phyloP scores from a whole-genome alignment of 139 green algal genomes.

The Chlorella sp. region DNA sequence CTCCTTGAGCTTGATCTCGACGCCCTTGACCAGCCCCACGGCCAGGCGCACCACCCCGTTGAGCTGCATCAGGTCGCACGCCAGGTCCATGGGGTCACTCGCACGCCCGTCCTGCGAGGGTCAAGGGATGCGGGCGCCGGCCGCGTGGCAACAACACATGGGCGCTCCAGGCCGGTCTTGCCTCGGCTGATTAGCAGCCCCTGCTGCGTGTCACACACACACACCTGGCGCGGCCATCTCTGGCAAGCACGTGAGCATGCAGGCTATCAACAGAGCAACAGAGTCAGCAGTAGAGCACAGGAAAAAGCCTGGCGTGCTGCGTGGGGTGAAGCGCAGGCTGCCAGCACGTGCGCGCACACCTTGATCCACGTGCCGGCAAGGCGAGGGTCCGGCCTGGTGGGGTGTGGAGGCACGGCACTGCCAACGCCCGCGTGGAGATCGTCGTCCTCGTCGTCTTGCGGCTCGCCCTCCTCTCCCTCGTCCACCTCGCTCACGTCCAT shows the following conservation, averaged over 20 bases:
- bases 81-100: slow-evolving; percentile 1
- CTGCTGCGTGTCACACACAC: too few species aligned
- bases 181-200: too few species aligned
- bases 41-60: slow-evolving; percentile 6
- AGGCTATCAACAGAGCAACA: neutral
- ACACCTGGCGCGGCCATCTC: neutral
- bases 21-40: slow-evolving; percentile 3
- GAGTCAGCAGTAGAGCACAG: neutral
- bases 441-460: neutral
- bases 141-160: too few species aligned
- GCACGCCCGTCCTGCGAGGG: slow-evolving; percentile 4
- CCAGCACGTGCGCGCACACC: neutral
- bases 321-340: neutral
- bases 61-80: slow-evolving; percentile 3
- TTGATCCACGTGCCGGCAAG: neutral
- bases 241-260: neutral
- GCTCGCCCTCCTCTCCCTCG: neutral
- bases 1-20: slow-evolving; percentile 1
- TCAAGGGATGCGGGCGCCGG: too few species aligned
- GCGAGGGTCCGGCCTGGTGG: neutral
- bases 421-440: neutral
- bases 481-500: too few species aligned
- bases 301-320: neutral
- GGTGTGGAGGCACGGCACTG: neutral
- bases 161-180: too few species aligned